Evolutionary conservation across 2,329 filamentous ascomycete species (phyloP).

Genomic region (Fusarium begoniae): DNA sequence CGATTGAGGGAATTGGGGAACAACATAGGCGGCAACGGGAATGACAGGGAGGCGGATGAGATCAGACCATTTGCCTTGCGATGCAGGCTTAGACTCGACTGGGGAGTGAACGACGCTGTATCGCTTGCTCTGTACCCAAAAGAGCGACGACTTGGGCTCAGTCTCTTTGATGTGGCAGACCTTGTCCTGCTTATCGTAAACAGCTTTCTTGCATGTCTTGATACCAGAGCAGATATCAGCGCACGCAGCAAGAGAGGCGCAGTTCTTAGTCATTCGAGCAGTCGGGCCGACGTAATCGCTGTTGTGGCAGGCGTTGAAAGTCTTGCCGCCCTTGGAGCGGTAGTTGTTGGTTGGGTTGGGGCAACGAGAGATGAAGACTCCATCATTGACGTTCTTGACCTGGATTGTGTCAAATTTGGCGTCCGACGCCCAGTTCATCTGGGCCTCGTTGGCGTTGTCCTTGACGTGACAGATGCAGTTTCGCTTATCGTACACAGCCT

Average conservation of each 20-base stretch:
- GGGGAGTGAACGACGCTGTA: slow-evolving; percentile 24
- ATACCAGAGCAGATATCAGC: slow-evolving; percentile 27
- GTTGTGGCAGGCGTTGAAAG: slow-evolving; percentile 16
- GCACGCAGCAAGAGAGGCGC: slow-evolving; percentile 19
- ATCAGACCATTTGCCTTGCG: slow-evolving; percentile 23
- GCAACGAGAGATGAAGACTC: slow-evolving; percentile 19
- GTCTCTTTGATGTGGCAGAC: slow-evolving; percentile 28
- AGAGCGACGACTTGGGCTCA: slow-evolving; percentile 21
- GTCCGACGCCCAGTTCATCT: slow-evolving; percentile 24
- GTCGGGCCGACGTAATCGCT: slow-evolving; percentile 21
- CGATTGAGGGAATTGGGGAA: slow-evolving; percentile 20
- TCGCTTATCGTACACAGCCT: slow-evolving; percentile 33
- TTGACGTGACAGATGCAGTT: slow-evolving; percentile 25
- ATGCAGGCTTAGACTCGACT: not conserved
- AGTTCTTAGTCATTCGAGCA: not conserved
- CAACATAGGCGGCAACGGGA: slow-evolving; percentile 31
- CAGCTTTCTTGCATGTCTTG: slow-evolving; percentile 22
- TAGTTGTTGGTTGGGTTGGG: slow-evolving; percentile 12
- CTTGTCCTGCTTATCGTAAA: slow-evolving; percentile 35
- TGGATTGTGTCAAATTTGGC: slow-evolving; percentile 12
- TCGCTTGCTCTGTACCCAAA: slow-evolving; percentile 27
- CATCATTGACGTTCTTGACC: slow-evolving; percentile 19
- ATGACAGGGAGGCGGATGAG: slow-evolving; percentile 27
- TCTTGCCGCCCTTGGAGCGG: slow-evolving; percentile 8
- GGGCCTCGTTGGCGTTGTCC: slow-evolving; percentile 8